Evolutionary conservation across 495 filamentous ascomycete genomes (phyloP), one percentile per base, ranked within the genome.

Genomic region (Acidomyces sp.): DNA sequence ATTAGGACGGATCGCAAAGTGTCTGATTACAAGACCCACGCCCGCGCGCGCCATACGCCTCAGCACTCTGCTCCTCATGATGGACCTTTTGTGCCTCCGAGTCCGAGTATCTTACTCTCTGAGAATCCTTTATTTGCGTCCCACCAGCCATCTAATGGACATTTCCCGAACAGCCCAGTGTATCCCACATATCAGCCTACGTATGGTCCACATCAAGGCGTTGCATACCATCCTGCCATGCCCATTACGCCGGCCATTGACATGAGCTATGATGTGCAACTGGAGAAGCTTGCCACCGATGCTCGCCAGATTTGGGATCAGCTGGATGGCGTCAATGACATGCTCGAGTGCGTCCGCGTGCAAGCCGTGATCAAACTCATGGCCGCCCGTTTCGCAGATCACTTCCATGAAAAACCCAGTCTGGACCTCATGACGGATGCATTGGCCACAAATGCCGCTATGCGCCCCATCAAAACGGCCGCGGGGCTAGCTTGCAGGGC

Each of bases 381-480:
- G 11, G 59, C 68, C 41, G 55, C 63, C 37, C 68, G 67, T 34
- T 82, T 74, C 49, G 58, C 61, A 12, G 54, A 58, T 12, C 61
- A 59, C 22, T 83, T 78, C 52, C 53, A 61, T 11, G 67, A 71
- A 24, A 66, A 66, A 26, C 74, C 74, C 0, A 61, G 62, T 18
- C 49, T 85, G 23, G 41, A 67, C 41, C 64, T 80, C 59, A 78
- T 86, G 45, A 66, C 74, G 24, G 74, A 82, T 40, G 77, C 75
- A 11, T 61, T 85, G 31, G 74, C 69, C 16, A 75, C 74, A 41
- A 67, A 77, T 46, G 64, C 71, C 39, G 66, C 72, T 26, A 78
- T 85, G 71, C 66, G 67, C 34, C 69, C 74, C n/a, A 65, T 85
- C 21, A 74, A 76, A 44, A 74, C 73, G 51, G 62, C 78, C 31